Conservation (phyloP, 495 filamentous ascomycete genomes). For the Aspergillus egyptiacus region DNA sequence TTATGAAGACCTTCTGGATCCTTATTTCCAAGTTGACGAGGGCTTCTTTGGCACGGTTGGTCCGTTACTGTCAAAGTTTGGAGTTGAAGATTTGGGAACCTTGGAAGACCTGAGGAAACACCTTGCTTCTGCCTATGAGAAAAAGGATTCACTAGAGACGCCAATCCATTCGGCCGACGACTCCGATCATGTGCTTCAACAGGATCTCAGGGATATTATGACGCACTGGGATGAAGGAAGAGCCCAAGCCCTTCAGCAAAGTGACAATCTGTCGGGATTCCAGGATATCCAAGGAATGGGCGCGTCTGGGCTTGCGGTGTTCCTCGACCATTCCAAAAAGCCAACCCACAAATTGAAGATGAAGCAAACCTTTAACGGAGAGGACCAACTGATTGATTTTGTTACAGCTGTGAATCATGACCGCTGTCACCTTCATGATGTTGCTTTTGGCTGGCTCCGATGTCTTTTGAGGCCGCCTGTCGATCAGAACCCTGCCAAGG, state of each 20-base stretch:
- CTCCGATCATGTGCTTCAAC: conserved; percentile 30
- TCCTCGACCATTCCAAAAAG: conserved; percentile 71
- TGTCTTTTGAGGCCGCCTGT: conserved; percentile 46
- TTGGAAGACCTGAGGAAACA: conserved; percentile 36
- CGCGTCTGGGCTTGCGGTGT: conserved; percentile 61
- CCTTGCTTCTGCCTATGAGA: conserved; percentile 9
- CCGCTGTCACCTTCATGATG: conserved; percentile 56
- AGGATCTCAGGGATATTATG: conserved; percentile 51
- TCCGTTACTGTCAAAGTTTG: conserved; percentile 61
- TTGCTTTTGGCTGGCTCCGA: conserved; percentile 60
- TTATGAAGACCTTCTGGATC: conserved; percentile 63
- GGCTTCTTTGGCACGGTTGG: conserved; percentile 66
- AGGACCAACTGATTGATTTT: conserved; percentile 53
- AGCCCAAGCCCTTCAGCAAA: conserved; percentile 49
- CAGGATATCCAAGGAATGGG: conserved; percentile 40
- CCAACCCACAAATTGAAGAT: conserved; percentile 46
- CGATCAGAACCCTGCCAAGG: conserved; percentile 14
- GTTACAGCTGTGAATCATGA: conserved; percentile 45
- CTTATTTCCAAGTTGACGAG: conserved; percentile 64
- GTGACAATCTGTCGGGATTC: conserved; percentile 47
- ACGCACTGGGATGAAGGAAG: conserved; percentile 56
- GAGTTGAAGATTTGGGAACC: conserved; percentile 47
- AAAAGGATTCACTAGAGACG: conserved; percentile 17
- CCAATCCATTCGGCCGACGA: conserved; percentile 10
- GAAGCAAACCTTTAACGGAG: conserved; percentile 49